Evolutionary conservation across 257 asterid species (phyloP).

Genomic region (Rauvolfia tetraphylla): DNA sequence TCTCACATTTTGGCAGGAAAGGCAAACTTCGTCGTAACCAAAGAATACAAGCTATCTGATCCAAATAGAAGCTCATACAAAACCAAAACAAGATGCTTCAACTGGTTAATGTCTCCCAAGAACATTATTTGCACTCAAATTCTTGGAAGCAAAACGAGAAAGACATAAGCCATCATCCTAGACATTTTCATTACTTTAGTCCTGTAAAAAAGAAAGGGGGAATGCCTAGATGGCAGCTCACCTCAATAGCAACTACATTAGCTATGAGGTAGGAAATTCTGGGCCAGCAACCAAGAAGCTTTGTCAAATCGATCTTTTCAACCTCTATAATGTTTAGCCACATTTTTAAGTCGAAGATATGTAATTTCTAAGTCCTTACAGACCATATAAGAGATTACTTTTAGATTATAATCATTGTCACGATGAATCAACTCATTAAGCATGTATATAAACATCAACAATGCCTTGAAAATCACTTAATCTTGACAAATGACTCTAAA

Average conservation of each 20-base stretch:
- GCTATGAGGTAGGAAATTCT: neutral
- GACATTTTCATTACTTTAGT: too few species aligned
- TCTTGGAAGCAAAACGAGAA: constrained; percentile 1
- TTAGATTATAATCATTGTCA: neutral
- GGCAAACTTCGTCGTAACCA: neutral
- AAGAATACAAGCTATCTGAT: neutral
- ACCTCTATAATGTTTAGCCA: neutral
- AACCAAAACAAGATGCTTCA: neutral
- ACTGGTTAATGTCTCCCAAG: neutral
- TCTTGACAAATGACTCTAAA: too few species aligned
- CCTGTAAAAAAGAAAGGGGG: too few species aligned
- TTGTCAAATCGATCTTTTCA: neutral
- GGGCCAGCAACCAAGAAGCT: constrained; percentile 1
- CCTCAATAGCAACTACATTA: constrained; percentile 2
- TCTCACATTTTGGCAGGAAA: neutral
- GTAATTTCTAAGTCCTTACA: too few species aligned
- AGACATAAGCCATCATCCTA: neutral
- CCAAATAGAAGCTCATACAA: neutral
- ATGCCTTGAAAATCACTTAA: too few species aligned
- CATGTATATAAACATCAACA: too few species aligned
- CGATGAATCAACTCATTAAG: too few species aligned
- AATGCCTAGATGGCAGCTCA: too few species aligned
- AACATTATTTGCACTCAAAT: neutral
- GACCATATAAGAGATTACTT: neutral
- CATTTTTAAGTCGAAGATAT: neutral